phyloP scores from a whole-genome alignment of 1,284 basidiomycete genomes.

The Tilletia walkeri region DNA sequence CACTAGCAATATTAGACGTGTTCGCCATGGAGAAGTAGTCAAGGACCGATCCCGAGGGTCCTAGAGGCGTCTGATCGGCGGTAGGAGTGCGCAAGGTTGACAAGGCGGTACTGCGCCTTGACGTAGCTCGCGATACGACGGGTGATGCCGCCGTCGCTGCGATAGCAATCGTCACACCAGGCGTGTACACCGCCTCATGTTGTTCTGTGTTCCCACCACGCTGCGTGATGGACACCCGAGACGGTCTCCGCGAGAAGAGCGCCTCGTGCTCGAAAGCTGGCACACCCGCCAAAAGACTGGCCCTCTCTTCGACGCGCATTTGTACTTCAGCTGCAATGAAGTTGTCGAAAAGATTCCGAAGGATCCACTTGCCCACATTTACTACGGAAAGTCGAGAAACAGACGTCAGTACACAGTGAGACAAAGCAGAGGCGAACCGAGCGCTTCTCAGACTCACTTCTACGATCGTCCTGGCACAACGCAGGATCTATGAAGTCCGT shows the following conservation, averaged over 20 bases:
- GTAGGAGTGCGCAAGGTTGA: slow-evolving; percentile 3
- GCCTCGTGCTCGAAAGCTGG: slow-evolving; percentile 8
- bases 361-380: slow-evolving; percentile 49
- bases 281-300: not conserved
- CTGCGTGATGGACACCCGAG: slow-evolving; percentile 12
- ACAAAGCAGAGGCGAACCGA: not conserved
- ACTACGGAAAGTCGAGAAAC: slow-evolving; percentile 22
- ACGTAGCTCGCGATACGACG: slow-evolving; percentile 42
- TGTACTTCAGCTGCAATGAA: slow-evolving; percentile 41
- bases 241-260: not conserved
- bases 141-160: slow-evolving; percentile 44
- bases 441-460: slow-evolving; percentile 22
- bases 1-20: not conserved
- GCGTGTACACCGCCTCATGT: slow-evolving; percentile 15
- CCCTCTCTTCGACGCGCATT: not conserved
- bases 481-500: slow-evolving; percentile 25
- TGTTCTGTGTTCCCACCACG: slow-evolving; percentile 23
- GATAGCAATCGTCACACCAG: slow-evolving; percentile 46
- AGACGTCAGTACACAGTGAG: not conserved
- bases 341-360: slow-evolving; percentile 52
- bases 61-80: slow-evolving; percentile 6
- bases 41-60: not conserved
- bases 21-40: slow-evolving; percentile 3
- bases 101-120: slow-evolving; percentile 18
- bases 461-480: slow-evolving; percentile 68